Evolutionary conservation across 78 protist species (phyloP).

Genomic region (Bigelowiella natans): DNA sequence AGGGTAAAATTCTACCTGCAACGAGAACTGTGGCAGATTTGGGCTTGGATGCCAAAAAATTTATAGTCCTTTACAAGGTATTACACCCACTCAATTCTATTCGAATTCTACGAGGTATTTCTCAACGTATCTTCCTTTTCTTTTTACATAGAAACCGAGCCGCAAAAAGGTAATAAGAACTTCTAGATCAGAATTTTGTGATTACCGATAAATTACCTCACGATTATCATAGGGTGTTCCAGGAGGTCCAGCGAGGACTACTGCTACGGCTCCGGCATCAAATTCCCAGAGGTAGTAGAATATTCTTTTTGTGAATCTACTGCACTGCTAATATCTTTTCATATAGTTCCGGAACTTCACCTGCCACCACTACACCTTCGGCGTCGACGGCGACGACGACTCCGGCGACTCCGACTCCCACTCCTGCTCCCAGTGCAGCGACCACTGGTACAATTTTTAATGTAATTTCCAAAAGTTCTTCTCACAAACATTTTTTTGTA

Average conservation of each 20-base stretch:
- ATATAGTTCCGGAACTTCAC: too few species aligned
- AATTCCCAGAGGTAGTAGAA: background rate
- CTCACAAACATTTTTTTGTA: background rate
- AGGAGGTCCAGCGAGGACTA: background rate
- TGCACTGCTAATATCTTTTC: too few species aligned
- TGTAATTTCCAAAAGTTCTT: background rate
- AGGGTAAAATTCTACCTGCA: background rate
- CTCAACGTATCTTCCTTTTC: background rate
- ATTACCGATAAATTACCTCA: background rate
- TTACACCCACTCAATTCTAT: background rate
- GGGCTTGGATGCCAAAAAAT: background rate
- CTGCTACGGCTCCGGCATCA: background rate
- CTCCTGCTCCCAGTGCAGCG: background rate
- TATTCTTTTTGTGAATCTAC: background rate
- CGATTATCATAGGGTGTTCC: too few species aligned
- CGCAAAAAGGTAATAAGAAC: background rate
- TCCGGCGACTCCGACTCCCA: background rate
- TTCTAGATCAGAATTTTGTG: background rate
- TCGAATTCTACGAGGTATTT: background rate
- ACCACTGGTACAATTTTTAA: background rate
- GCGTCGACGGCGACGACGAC: background rate
- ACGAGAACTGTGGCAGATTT: background rate
- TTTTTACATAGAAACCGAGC: background rate
- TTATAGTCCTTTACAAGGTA: background rate
- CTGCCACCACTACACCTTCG: too few species aligned